Conservation (phyloP, 1,139 yeast species). For the Kluyveromyces sp. region DNA sequence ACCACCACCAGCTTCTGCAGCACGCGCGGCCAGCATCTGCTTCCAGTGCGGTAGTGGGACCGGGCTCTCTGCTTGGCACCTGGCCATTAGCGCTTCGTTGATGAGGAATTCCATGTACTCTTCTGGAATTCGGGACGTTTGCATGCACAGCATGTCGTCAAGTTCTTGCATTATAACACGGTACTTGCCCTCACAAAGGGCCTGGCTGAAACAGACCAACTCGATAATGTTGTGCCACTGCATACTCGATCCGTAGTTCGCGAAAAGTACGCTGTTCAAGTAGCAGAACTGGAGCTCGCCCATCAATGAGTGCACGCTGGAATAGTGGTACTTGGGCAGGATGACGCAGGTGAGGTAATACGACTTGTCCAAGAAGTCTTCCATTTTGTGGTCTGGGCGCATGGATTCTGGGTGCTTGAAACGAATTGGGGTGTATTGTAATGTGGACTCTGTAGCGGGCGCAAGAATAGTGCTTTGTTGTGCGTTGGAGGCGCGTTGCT, state of each 20-base stretch:
- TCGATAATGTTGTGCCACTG: slow-evolving; percentile 39
- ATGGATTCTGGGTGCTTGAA: slow-evolving; percentile 32
- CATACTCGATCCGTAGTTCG: slow-evolving; percentile 38
- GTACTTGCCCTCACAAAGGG: slow-evolving; percentile 8
- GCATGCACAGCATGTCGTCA: slow-evolving; percentile 26
- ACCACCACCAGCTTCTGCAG: background rate
- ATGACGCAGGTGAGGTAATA: slow-evolving; percentile 35
- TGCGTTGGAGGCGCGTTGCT: slow-evolving; percentile 28
- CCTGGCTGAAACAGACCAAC: slow-evolving; percentile 29
- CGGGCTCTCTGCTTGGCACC: background rate
- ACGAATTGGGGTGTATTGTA: slow-evolving; percentile 32
- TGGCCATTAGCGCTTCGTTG: slow-evolving; percentile 13
- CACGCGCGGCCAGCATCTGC: background rate
- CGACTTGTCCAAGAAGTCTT: slow-evolving; percentile 37
- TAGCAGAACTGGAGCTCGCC: slow-evolving; percentile 39
- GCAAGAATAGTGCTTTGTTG: slow-evolving; percentile 22
- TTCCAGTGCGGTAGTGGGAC: slow-evolving; percentile 1
- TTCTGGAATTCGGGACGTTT: slow-evolving; percentile 32
- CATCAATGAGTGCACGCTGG: slow-evolving; percentile 22
- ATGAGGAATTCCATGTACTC: slow-evolving; percentile 34
- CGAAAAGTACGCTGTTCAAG: slow-evolving; percentile 33
- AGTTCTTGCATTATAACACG: slow-evolving; percentile 18
- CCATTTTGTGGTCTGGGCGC: slow-evolving; percentile 31
- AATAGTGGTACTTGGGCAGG: slow-evolving; percentile 16
- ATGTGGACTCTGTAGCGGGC: slow-evolving; percentile 27